Conservation (phyloP, 306 rosid species). For the Citrullus amarus region DNA sequence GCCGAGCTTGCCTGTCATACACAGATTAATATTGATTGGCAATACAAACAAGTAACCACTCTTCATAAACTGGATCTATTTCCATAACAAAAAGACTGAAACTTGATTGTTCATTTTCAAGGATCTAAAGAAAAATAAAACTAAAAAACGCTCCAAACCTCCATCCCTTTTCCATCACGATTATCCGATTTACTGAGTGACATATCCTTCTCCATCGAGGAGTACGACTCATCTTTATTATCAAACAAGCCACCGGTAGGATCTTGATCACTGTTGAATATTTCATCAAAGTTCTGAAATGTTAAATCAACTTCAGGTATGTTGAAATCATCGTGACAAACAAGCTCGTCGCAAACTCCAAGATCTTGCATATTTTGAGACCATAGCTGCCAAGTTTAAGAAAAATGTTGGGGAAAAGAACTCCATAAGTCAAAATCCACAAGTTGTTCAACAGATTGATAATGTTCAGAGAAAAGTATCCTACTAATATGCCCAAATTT, state of each 20-base stretch:
- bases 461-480: not conserved
- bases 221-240: conserved; percentile 39
- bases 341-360: conserved; percentile 76
- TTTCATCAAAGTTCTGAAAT: conserved; percentile 61
- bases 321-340: conserved; percentile 51
- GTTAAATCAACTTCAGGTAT: conserved; percentile 85
- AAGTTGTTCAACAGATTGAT: not conserved
- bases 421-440: not conserved
- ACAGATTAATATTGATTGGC: conserved; percentile 14
- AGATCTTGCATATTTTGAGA: conserved; percentile 86
- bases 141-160: conserved; percentile 30
- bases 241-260: conserved; percentile 26
- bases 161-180: conserved; percentile 26
- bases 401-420: not conserved
- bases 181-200: conserved; percentile 39
- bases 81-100: not conserved
- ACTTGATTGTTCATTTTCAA: not conserved
- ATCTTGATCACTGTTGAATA: conserved; percentile 72
- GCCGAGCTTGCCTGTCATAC: conserved; percentile 45
- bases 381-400: conserved; percentile 59
- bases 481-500: not conserved
- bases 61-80: not conserved
- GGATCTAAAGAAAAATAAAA: not conserved
- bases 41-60: not conserved
- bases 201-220: conserved; percentile 42